Conservation (phyloP, 2,329 filamentous ascomycete genomes). For the Fusarium coffeatum region DNA sequence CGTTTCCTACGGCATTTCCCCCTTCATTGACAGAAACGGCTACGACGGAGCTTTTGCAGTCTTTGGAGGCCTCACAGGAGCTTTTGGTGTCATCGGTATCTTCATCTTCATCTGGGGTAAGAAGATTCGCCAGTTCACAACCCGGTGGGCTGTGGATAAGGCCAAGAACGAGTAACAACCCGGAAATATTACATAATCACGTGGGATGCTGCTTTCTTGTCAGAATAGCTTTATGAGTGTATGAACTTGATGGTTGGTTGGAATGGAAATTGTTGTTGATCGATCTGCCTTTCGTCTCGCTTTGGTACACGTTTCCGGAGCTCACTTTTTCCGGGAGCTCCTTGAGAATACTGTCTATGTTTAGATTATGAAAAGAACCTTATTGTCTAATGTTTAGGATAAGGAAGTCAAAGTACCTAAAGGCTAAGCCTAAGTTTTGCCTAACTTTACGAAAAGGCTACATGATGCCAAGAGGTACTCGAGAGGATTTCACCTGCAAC, state of each 20-base stretch:
- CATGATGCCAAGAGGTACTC: no score
- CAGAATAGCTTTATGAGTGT: not conserved
- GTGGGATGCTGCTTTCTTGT: not conserved
- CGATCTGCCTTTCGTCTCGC: not conserved
- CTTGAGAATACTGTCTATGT: not conserved
- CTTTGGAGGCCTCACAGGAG: conserved; percentile 18
- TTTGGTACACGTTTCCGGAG: not conserved
- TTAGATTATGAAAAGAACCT: no score
- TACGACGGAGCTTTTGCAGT: conserved; percentile 19
- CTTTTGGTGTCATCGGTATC: conserved; percentile 13
- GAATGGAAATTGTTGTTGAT: not conserved
- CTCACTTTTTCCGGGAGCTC: rapidly evolving
- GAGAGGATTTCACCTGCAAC: not conserved
- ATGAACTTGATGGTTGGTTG: not conserved
- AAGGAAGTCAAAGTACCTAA: no score
- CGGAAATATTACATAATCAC: no score
- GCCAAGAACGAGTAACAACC: conserved; percentile 5
- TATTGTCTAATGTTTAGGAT: no score
- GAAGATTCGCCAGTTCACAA: conserved; percentile 14
- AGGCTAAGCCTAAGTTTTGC: no score
- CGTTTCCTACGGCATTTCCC: conserved; percentile 37
- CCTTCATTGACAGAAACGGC: conserved; percentile 26
- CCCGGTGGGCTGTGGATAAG: conserved; percentile 13
- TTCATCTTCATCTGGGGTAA: conserved; percentile 23
- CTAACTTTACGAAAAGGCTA: no score